Evolutionary conservation across 1,284 basidiomycete genomes (phyloP), one percentile per base, ranked within the genome.

Genomic region (Microbotryum intermedium): DNA sequence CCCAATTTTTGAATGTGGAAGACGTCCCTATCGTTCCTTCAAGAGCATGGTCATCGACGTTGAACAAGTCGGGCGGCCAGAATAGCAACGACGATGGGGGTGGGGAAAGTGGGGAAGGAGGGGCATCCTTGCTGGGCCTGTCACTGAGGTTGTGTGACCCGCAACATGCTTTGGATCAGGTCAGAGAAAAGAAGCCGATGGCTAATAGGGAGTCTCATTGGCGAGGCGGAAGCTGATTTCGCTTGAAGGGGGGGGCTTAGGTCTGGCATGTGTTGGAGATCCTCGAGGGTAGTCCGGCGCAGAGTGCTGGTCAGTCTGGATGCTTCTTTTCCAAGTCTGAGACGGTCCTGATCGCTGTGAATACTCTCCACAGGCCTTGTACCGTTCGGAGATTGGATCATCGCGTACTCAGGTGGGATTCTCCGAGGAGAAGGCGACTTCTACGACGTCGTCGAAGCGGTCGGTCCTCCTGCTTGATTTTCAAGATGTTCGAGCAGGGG

Each of bases 211-310:
- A 55, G 44, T 16, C 42, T 21, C 11, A n/a, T 26, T 28, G 6
- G 52, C 25, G 10, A 61, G 46, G n/a, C 2, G 23, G 20, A 44
- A 49, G 26, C 20, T 49, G 34, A 25, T 6, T 29, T 30, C 7
- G 4, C 49, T 20, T 6, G 6, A 6, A 13, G 10, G n/a, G 1
- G 6, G 4, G 1, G 1, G 11, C 26, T 2, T 63, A 72, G 70
- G 91, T 97, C 8, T 98, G 94, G 93, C 94, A 98, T 75, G 91
- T 98, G 50, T 79, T 98, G 54, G 95, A 98, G 73, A 91, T 98
- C 9, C 77, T 95, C 43, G 93, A 97, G 75, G 92, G 91, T 21
- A 91, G 88, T 63, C 95, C 95, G 9, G 94, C 94, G 6, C 92
- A 97, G 78, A 86, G 83, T 67, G 84, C 85, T 44, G 72, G 72